Evolutionary conservation across 1,139 yeast species (phyloP), one percentile per base, ranked within the genome.

Genomic region (Saccharomyces hybrid): DNA sequence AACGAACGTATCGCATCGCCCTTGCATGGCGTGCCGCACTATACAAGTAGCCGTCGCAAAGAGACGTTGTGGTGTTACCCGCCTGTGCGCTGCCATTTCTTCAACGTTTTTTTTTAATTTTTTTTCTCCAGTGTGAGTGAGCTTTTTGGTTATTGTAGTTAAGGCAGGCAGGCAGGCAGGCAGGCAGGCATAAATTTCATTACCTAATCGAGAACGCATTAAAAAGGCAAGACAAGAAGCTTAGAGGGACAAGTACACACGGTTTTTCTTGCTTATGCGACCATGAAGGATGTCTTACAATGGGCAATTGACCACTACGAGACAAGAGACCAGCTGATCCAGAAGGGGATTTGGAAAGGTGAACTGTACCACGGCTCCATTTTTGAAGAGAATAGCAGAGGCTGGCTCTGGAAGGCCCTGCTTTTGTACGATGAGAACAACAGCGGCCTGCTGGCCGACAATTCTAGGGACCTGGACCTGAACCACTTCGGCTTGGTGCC

Each of bases 371-470:
- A 50, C 47, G 54, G 54, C 2, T 14, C 50, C 8, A 34, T 58
- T 8, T 48, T 42, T 42, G 47, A 48, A 21, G 51, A 51, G 42
- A 58, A 48, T 27, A 55, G 55, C 28, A 53, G 69, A 51, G 65
- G 69, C 12, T 66, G 71, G 70, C 58, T 66, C 16, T 65, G 70
- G 69, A 62, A 59, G 53, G 61, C 66, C 12, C 51, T 67, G 31
- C 59, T 64, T 19, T 50, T 64, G 34, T 59, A 59, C 44, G 57
- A 57, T 11, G 62, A 58, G 46, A 56, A 14, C 54, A 58, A 42
- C 61, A 59, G 14, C 47, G 55, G 28, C 32, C 12, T 4, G 28
- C 29, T 46, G 11, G 19, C n/a, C 29, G 47, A 16, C 11, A 16
- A 14, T 16, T 32, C 46, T 53, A 49, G 47, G n/a, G 44, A 32